Conservation (phyloP, 2,329 filamentous ascomycete species). For the Microcyclospora pomicola region DNA sequence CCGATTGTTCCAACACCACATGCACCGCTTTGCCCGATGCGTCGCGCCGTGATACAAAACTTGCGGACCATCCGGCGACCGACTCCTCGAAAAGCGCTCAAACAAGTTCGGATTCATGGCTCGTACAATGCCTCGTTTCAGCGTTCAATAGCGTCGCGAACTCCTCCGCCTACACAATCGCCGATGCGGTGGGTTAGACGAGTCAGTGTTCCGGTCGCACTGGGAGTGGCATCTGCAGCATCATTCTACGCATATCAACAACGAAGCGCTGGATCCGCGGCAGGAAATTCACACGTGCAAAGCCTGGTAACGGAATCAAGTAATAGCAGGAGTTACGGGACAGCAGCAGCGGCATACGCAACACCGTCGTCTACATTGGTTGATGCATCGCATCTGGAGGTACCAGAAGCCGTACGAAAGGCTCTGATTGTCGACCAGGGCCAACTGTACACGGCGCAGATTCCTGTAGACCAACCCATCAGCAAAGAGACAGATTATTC, state of each 20-base stretch:
- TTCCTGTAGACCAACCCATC: conserved; percentile 73
- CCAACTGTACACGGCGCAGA: conserved; percentile 74
- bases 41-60: conserved; percentile 55
- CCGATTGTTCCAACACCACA: no score
- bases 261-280: conserved; percentile 4
- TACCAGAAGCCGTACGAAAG: conserved; percentile 42
- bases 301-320: background rate
- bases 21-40: conserved; percentile 41
- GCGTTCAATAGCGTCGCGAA: conserved; percentile 30
- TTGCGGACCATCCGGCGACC: conserved; percentile 55
- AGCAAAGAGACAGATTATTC: conserved; percentile 78
- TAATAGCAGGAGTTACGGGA: conserved; percentile 23
- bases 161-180: conserved; percentile 39
- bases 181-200: conserved; percentile 61
- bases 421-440: conserved; percentile 83
- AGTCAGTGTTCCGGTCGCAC: conserved; percentile 52
- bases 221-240: conserved; percentile 54
- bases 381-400: conserved; percentile 17
- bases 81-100: conserved; percentile 46
- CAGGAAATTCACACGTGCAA: conserved; percentile 5
- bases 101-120: conserved; percentile 28
- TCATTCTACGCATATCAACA: conserved; percentile 58
- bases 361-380: conserved; percentile 9
- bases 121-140: conserved; percentile 32
- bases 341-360: conserved; percentile 13